Evolutionary conservation across 345 rosid species (phyloP), one percentile per base, ranked within the genome.

Genomic region (Erysimum cheiranthoides): DNA sequence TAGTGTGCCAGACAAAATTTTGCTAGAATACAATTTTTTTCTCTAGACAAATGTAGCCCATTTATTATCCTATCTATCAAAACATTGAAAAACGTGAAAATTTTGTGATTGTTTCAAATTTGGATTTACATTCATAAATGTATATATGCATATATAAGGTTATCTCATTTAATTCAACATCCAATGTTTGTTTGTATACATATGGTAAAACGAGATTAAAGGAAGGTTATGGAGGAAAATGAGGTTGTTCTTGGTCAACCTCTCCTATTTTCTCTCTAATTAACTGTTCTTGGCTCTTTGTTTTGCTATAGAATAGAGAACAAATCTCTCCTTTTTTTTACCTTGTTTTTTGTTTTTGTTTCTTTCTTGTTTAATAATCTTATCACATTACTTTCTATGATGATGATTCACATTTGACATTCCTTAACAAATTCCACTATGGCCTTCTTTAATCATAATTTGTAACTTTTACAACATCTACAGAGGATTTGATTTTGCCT

Each of bases 231-330:
- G 39, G 88, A 85, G 86, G 46, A 77, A 88, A 86, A 65, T 69
- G 60, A 74, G 91, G 93, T 86, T 84, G 71, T 53, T 76, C 66
- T 62, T 70, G 82, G 84, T 87, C 84, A 78, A 74, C 54, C 25
- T 21, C 85, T 86, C 89, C 81, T 66, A 60, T 34, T 73, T 66
- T 66, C 40, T 73, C 94, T 85, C 79, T 65, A 67, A 31, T 27
- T 61, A 54, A 66, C 51, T 60, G 60, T 66, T 53, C 52, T 67
- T 39, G 28, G 58, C 66, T 77, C 66, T 45, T 60, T 68, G 43
- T 34, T 63, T 49, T 62, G 77, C 73, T 78, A 40, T 66, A 66
- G 73, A 72, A 72, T 58, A 72, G 77, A 39, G 49, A 32, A 32
- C 32, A 8, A 60, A 17, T 49, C 56, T 61, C 65, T 27, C 25